Evolutionary conservation across 257 asterid genomes (phyloP).

Genomic region (Solanum dulcamara): DNA sequence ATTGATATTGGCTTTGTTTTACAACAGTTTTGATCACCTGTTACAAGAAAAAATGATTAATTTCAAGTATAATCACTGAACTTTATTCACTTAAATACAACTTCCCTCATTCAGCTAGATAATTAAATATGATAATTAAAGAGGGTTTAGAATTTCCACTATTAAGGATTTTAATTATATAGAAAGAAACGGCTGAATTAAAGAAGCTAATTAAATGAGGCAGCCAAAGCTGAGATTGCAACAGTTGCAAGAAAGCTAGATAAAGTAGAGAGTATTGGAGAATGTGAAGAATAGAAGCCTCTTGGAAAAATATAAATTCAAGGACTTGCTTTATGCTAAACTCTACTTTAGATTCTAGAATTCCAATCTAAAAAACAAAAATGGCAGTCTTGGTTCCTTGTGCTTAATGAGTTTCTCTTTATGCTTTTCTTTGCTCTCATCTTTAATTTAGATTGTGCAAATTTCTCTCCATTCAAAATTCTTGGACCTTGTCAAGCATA

Average conservation of each 20-base stretch:
- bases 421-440: constrained; percentile 49
- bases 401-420: constrained; percentile 53
- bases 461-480: constrained; percentile 10
- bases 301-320: constrained; percentile 14
- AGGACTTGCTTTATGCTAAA: constrained; percentile 44
- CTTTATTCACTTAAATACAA: neutral
- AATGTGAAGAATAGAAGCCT: constrained; percentile 20
- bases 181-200: neutral
- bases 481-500: constrained; percentile 2
- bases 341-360: constrained; percentile 56
- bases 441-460: constrained; percentile 4
- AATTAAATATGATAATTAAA: too few species aligned
- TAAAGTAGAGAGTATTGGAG: constrained; percentile 40
- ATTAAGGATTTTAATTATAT: neutral
- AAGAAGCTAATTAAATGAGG: constrained; percentile 6
- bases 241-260: constrained; percentile 54
- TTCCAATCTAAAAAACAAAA: constrained; percentile 46
- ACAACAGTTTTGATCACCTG: neutral
- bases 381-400: constrained; percentile 52
- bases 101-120: neutral
- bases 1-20: neutral
- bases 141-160: too few species aligned
- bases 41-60: neutral
- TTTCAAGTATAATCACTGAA: neutral
- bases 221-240: constrained; percentile 40